Evolutionary conservation across 2,329 filamentous ascomycete species (phyloP).

Genomic region (Trichothecium roseum): DNA sequence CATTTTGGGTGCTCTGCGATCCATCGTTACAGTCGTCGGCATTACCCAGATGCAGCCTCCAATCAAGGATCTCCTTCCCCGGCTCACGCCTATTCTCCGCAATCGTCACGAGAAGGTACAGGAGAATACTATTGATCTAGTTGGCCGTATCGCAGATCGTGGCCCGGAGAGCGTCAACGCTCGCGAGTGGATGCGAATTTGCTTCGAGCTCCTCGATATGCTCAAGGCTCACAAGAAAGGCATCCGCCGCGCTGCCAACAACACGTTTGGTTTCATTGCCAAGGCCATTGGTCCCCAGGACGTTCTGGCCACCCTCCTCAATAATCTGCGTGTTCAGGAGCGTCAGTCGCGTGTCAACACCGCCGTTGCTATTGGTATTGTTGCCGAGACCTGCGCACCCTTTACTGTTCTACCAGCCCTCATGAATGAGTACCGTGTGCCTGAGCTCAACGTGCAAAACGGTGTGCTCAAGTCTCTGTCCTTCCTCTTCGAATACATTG

Average conservation of each 20-base stretch:
- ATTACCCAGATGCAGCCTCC: slow-evolving; percentile 98
- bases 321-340: slow-evolving; percentile 94
- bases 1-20: slow-evolving; percentile 86
- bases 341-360: slow-evolving; percentile 98
- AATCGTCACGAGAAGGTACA: slow-evolving; percentile 99
- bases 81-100: slow-evolving; percentile 92
- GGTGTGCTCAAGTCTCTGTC: slow-evolving; percentile 94
- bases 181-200: slow-evolving; percentile 99
- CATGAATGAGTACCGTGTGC: slow-evolving; percentile 99
- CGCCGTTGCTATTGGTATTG: slow-evolving; percentile 94
- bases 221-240: slow-evolving; percentile 99
- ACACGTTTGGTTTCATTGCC: slow-evolving; percentile 98
- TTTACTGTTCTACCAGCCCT: slow-evolving; percentile 97
- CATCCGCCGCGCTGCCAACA: slow-evolving; percentile 95
- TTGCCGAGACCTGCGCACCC: slow-evolving; percentile 94
- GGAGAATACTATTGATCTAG: slow-evolving; percentile 96
- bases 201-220: slow-evolving; percentile 98
- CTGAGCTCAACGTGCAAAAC: slow-evolving; percentile 97
- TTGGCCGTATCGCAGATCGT: slow-evolving; percentile 94
- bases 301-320: slow-evolving; percentile 87
- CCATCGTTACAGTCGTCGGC: slow-evolving; percentile 94
- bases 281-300: slow-evolving; percentile 98
- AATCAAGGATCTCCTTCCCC: slow-evolving; percentile 89
- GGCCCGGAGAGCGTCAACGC: slow-evolving; percentile 95
- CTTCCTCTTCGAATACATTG: slow-evolving; percentile 98